A percentile compares a stretch with the other conserved stretches of the same genome.
phyloP scores from a whole-genome alignment of 441 rosid genomes.

The Macaranga tanarius region DNA sequence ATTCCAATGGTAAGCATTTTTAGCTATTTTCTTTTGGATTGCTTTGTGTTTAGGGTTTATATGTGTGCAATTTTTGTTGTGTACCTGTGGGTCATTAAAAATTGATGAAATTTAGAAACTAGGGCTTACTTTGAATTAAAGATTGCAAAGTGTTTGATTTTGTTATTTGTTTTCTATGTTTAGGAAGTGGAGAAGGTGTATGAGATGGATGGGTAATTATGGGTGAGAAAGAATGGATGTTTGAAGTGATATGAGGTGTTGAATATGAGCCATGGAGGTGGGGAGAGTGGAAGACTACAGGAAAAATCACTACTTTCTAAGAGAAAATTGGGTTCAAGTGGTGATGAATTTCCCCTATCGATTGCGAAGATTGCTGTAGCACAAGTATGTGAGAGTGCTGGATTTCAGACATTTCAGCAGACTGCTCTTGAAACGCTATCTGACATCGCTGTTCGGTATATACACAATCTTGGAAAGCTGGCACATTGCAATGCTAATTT shows the following conservation, averaged over 20 bases:
- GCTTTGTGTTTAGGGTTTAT: constrained; percentile 10
- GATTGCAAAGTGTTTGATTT: background rate
- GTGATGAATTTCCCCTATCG: constrained; percentile 54
- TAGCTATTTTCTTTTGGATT: background rate
- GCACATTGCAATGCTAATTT: constrained; percentile 57
- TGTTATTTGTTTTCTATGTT: background rate
- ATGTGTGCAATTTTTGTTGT: background rate
- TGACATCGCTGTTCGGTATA: constrained; percentile 52
- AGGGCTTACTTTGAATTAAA: background rate
- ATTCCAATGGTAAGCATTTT: constrained; percentile 15
- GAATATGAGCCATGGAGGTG: constrained; percentile 95
- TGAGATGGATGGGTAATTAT: constrained; percentile 19
- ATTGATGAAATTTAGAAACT: background rate
- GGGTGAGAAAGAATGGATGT: constrained; percentile 32
- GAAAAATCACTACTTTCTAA: constrained; percentile 33
- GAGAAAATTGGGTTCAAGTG: constrained; percentile 34
- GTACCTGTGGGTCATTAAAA: no score
- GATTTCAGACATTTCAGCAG: constrained; percentile 73
- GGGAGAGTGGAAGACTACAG: constrained; percentile 62
- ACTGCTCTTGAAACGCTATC: constrained; percentile 75
- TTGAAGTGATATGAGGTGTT: constrained; percentile 62
- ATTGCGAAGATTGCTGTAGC: constrained; percentile 70
- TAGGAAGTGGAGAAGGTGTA: constrained; percentile 10
- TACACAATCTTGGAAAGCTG: constrained; percentile 53
- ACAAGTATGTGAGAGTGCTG: constrained; percentile 67